Evolutionary conservation across 331 rosid genomes (phyloP), one percentile per base, ranked within the genome.

Genomic region (Pyracantha coccinea): DNA sequence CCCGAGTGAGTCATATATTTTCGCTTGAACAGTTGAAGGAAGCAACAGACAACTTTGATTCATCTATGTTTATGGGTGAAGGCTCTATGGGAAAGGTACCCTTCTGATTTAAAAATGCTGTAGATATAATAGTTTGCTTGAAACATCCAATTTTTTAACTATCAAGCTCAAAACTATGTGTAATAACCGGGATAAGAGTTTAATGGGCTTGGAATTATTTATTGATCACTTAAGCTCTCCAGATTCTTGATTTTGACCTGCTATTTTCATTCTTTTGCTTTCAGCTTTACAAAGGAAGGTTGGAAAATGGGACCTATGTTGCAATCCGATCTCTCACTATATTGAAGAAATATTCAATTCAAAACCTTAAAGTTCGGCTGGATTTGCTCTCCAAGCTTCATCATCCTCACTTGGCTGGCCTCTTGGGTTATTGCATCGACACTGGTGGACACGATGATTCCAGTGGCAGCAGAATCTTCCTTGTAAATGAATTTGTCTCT

Each of bases 31-130:
- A 91, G 81, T 80, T 93, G 87, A 91, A 81, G 84, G 97, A 86
- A 80, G 90, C 86, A 32, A 89, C 98, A 24, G 83, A 84, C 50
- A 82, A 85, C 76, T 93, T 93, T 20, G 73, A 84, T 44, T 41
- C 63, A 23, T 89, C 96, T 32, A 78, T 82, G 80, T 84, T 77
- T 78, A 64, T 93, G 72, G 97, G 97, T 74, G 93, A 93, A 88
- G 97, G 97, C 83, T 86, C 96, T 76, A 45, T 79, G 52, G 97
- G 98, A 81, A 88, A 88, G 98, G 97, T 93, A 91, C 15, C 76
- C 33, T 52, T 62, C 58, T 62, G 70, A 63, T 79, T 45, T 74
- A 68, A n/a, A 72, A 32, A 74, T 31, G 41, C 74, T 71, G 13
- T 5, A 41, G 38, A 77, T 16, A 62, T 32, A 59, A 19, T 41